These are phyloP conservation scores for Colletotrichum aenigma DNA, from an alignment of 2,329 filamentous ascomycete species.

Conservation along the genomic window DNA sequence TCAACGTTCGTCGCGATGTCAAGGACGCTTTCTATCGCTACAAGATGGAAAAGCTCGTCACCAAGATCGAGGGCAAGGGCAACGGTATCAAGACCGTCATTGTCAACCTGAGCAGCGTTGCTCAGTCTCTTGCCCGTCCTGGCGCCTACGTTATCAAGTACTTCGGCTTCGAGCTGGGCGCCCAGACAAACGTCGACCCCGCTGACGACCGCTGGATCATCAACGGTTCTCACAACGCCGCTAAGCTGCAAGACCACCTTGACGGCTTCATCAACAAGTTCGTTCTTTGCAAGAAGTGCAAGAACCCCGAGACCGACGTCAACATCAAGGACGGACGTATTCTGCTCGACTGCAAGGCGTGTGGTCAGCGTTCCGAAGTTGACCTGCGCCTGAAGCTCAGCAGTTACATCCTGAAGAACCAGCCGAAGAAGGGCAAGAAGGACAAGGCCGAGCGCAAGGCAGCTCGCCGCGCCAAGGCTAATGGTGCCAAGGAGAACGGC, in stretches of 20 bases:
- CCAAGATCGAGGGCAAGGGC: slow-evolving; percentile 99
- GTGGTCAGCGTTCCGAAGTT: slow-evolving; percentile 89
- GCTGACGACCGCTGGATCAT: slow-evolving; percentile 99
- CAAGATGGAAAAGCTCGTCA: slow-evolving; percentile 99
- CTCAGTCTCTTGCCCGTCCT: slow-evolving; percentile 88
- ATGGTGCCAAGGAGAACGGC: slow-evolving; percentile 58
- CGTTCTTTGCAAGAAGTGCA: slow-evolving; percentile 99
- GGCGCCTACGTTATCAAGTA: slow-evolving; percentile 98
- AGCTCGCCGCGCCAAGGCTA: slow-evolving; percentile 83
- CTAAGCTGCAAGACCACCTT: slow-evolving; percentile 96
- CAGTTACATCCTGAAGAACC: slow-evolving; percentile 96
- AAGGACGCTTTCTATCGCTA: slow-evolving; percentile 99
- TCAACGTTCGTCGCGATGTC: slow-evolving; percentile 99
- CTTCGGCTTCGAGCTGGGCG: slow-evolving; percentile 98
- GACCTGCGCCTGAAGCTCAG: slow-evolving; percentile 95
- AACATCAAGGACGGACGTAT: slow-evolving; percentile 94
- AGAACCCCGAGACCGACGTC: slow-evolving; percentile 98
- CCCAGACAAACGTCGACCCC: slow-evolving; percentile 97
- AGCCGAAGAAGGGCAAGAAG: slow-evolving; percentile 93
- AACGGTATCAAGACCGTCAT: slow-evolving; percentile 99
- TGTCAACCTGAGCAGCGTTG: slow-evolving; percentile 94
- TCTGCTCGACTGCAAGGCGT: slow-evolving; percentile 96
- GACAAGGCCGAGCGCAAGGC: slow-evolving; percentile 94
- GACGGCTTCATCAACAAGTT: slow-evolving; percentile 99
- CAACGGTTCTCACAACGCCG: slow-evolving; percentile 94